Conservation (phyloP, 768 basidiomycete species). For the Pleurotus sapidus region DNA sequence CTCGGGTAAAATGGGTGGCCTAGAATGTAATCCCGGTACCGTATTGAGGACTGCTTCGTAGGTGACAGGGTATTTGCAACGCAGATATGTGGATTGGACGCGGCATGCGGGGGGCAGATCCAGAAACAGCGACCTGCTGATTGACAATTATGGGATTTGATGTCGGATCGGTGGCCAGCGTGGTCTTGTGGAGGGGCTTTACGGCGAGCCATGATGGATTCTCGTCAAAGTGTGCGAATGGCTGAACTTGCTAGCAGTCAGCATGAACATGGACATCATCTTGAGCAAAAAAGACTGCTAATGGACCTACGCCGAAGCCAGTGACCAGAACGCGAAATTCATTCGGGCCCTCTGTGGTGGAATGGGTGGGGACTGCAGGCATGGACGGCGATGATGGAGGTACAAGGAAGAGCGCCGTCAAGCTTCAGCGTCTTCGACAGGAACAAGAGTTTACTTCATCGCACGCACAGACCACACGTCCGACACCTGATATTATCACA, state of each 20-base stretch:
- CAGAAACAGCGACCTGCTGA: conserved; percentile 15
- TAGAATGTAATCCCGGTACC: conserved; percentile 57
- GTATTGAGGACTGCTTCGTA: conserved; percentile 55
- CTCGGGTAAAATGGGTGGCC: conserved; percentile 49
- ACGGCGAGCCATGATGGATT: conserved; percentile 79
- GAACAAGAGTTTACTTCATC: not conserved
- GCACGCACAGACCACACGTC: conserved; percentile 7
- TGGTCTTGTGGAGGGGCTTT: conserved; percentile 54
- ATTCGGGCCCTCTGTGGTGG: not conserved
- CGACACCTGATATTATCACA: not conserved
- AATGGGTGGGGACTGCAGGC: conserved; percentile 1
- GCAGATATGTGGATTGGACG: conserved; percentile 59
- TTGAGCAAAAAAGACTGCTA: not conserved
- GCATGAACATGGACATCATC: not conserved
- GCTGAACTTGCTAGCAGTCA: conserved; percentile 32
- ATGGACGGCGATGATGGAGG: conserved; percentile 1
- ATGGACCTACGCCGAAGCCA: conserved; percentile 15
- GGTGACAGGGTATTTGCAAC: conserved; percentile 53
- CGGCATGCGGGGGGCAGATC: conserved; percentile 11
- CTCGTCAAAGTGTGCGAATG: conserved; percentile 49
- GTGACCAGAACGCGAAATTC: conserved; percentile 13
- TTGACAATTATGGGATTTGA: conserved; percentile 22
- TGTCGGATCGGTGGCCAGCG: conserved; percentile 39
- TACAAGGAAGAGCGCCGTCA: not conserved
- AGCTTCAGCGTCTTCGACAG: not conserved